Evolutionary conservation across 108 stramenopile genomes (phyloP).

Genomic region (Parmales sp.): DNA sequence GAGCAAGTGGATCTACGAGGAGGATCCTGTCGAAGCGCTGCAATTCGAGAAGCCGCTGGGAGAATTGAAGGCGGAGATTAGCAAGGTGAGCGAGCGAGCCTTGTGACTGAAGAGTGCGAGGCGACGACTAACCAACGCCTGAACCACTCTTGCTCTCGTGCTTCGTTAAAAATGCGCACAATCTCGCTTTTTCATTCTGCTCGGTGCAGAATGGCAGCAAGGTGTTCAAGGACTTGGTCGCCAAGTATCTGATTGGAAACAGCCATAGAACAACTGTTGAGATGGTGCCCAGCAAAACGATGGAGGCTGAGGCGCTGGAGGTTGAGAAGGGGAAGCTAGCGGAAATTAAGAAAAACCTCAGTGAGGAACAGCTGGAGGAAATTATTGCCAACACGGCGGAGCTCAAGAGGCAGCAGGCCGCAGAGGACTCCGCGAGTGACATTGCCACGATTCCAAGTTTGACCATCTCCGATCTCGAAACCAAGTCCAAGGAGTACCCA

Average conservation of each 20-base stretch:
- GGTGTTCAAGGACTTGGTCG: constrained; percentile 73
- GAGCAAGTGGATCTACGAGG: constrained; percentile 86
- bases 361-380: constrained; percentile 51
- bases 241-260: constrained; percentile 70
- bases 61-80: constrained; percentile 73
- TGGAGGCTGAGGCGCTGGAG: constrained; percentile 53
- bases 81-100: no score
- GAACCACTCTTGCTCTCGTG: no score
- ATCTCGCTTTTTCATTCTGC: no score
- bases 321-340: constrained; percentile 49
- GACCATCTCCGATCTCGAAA: constrained; percentile 70
- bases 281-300: constrained; percentile 72
- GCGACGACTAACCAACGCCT: no score
- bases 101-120: no score
- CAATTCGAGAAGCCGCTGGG: constrained; percentile 82
- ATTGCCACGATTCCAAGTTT: constrained; percentile 84
- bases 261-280: constrained; percentile 82
- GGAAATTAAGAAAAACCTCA: constrained; percentile 64
- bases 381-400: constrained; percentile 69
- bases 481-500: constrained; percentile 74
- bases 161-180: no score
- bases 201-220: constrained; percentile 58
- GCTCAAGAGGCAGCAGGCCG: constrained; percentile 74
- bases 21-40: constrained; percentile 67
- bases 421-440: constrained; percentile 83